These are phyloP conservation scores for Nowakowskiella sp. DNA, from an alignment of 192 early-diverging fungal genomes.

Conservation along the genomic window DNA sequence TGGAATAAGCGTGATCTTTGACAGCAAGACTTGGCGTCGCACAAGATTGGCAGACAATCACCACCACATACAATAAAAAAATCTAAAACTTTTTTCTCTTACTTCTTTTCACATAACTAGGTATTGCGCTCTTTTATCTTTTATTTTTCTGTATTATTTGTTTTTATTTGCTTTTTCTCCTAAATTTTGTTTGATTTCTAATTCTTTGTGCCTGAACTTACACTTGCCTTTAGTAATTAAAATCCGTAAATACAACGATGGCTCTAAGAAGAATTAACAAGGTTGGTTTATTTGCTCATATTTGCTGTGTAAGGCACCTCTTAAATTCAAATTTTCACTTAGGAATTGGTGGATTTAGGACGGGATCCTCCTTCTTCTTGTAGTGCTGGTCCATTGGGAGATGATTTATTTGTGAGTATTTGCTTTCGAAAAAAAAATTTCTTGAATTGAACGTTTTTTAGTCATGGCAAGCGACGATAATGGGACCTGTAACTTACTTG, in stretches of 20 bases:
- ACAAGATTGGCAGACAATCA: too few species aligned
- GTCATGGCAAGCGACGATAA: constrained; percentile 97
- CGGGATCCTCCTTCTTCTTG: constrained; percentile 96
- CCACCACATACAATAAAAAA: too few species aligned
- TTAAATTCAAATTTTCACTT: neutral
- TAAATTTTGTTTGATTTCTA: too few species aligned
- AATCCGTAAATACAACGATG: constrained; percentile 44
- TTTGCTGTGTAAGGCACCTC: neutral
- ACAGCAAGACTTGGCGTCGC: too few species aligned
- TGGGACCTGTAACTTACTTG: constrained; percentile 75
- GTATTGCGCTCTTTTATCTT: too few species aligned
- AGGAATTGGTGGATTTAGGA: constrained; percentile 87
- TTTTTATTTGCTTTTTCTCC: too few species aligned
- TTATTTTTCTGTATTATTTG: too few species aligned
- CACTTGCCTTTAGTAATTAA: too few species aligned
- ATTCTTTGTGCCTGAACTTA: too few species aligned
- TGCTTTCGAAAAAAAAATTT: neutral
- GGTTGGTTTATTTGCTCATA: constrained; percentile 44
- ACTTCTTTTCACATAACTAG: too few species aligned
- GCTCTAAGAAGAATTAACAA: constrained; percentile 98
- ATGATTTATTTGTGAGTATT: constrained; percentile 56
- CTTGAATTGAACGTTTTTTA: constrained; percentile 35
- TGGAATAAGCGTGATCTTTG: too few species aligned
- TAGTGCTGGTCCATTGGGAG: constrained; percentile 91
- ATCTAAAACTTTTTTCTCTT: too few species aligned